These are phyloP conservation scores for Candida railenensis DNA, from an alignment of 805 yeast genomes.

Conservation along the genomic window DNA sequence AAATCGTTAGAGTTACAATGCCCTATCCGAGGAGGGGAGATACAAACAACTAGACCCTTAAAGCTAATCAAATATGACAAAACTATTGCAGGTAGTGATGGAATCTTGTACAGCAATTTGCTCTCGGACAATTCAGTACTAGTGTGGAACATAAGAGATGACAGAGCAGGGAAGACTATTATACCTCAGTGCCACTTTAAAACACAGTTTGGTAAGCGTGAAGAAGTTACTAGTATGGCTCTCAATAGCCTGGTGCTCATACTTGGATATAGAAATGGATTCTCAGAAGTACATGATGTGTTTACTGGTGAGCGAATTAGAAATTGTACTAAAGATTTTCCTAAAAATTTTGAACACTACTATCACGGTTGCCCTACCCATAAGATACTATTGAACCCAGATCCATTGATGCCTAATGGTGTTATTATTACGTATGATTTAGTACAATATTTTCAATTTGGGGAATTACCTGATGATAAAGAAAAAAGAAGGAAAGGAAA, in stretches of 20 bases:
- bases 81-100: slow-evolving; percentile 37
- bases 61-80: slow-evolving; percentile 15
- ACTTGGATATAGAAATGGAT: slow-evolving; percentile 45
- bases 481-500: slow-evolving; percentile 16
- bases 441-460: slow-evolving; percentile 49
- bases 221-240: slow-evolving; percentile 21
- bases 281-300: slow-evolving; percentile 39
- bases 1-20: neutral
- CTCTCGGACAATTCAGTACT: slow-evolving; percentile 40
- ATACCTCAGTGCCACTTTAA: slow-evolving; percentile 12
- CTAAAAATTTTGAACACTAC: slow-evolving; percentile 23
- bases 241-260: slow-evolving; percentile 33
- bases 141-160: slow-evolving; percentile 42
- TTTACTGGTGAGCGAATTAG: slow-evolving; percentile 42
- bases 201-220: slow-evolving; percentile 7
- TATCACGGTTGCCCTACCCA: slow-evolving; percentile 23
- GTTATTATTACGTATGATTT: slow-evolving; percentile 39
- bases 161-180: slow-evolving; percentile 4
- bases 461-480: slow-evolving; percentile 22
- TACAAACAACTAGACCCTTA: slow-evolving; percentile 16
- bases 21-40: slow-evolving; percentile 10
- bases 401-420: slow-evolving; percentile 31
- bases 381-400: slow-evolving; percentile 24
- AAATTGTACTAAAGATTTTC: slow-evolving; percentile 29
- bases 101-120: slow-evolving; percentile 36